Percentiles rank a stretch among this genome's conserved stretches.
These are phyloP conservation scores for Pseudopyricularia cyperi DNA, from an alignment of 2,329 filamentous ascomycete genomes.

Conservation along the genomic window DNA sequence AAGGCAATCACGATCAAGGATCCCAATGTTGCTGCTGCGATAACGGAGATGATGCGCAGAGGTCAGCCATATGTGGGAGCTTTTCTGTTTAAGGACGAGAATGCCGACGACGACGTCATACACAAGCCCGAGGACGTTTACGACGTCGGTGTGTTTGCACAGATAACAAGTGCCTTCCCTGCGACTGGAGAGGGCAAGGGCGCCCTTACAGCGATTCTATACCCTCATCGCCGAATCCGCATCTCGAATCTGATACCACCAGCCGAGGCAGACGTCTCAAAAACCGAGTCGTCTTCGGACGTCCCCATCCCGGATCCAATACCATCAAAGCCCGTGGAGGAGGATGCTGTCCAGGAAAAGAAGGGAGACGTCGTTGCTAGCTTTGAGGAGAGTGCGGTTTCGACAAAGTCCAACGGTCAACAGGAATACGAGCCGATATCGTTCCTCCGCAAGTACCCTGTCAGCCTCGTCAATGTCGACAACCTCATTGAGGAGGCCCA, in stretches of 20 bases:
- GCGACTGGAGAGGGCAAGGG: slow-evolving; percentile 74
- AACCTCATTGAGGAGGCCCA: slow-evolving; percentile 82
- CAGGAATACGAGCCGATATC: slow-evolving; percentile 64
- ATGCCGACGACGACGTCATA: slow-evolving; percentile 86
- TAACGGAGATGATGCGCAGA: slow-evolving; percentile 91
- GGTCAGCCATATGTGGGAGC: slow-evolving; percentile 96
- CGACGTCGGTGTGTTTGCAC: slow-evolving; percentile 92
- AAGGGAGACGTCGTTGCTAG: slow-evolving; percentile 93
- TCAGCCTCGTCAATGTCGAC: slow-evolving; percentile 90
- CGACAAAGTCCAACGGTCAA: slow-evolving; percentile 38
- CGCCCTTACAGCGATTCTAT: slow-evolving; percentile 82
- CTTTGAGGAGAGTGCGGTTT: slow-evolving; percentile 73
- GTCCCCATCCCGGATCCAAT: slow-evolving; percentile 42
- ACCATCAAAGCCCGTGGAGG: slow-evolving; percentile 37
- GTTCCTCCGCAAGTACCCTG: slow-evolving; percentile 81
- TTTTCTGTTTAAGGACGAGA: slow-evolving; percentile 94
- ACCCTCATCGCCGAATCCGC: slow-evolving; percentile 89
- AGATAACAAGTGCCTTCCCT: slow-evolving; percentile 93
- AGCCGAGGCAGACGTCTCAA: slow-evolving; percentile 33
- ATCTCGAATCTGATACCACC: slow-evolving; percentile 74
- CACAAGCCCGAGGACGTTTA: slow-evolving; percentile 84
- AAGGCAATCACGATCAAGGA: slow-evolving; percentile 97
- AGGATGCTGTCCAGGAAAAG: slow-evolving; percentile 47
- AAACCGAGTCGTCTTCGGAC: slow-evolving; percentile 35
- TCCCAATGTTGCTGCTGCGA: slow-evolving; percentile 78